These are phyloP conservation scores for Bipolaris oryzae DNA, from an alignment of 2,329 filamentous ascomycete species.

Conservation along the genomic window DNA sequence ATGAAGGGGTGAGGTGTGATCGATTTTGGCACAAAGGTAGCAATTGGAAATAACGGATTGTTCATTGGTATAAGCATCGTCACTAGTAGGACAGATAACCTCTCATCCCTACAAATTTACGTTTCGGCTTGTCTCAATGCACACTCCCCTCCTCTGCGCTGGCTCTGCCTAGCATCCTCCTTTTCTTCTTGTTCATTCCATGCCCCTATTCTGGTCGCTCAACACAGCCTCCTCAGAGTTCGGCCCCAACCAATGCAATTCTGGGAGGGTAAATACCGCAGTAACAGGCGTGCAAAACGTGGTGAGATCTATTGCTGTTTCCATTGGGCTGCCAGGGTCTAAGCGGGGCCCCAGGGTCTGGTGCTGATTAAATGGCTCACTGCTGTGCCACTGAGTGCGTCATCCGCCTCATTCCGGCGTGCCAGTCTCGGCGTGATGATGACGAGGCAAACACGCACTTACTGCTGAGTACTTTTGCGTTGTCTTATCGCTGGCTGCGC, in stretches of 20 bases:
- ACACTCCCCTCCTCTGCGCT: neutral
- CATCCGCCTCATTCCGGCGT: neutral
- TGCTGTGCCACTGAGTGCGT: neutral
- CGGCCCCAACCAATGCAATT: neutral
- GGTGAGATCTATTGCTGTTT: neutral
- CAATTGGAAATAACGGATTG: too few relatives aligned
- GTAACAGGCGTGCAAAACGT: neutral
- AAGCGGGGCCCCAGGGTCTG: neutral
- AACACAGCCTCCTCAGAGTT: neutral
- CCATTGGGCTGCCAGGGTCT: neutral
- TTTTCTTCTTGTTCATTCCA: neutral
- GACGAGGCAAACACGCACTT: neutral
- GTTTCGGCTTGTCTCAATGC: neutral
- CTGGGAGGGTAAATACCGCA: neutral
- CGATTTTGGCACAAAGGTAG: too few relatives aligned
- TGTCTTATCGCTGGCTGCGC: neutral
- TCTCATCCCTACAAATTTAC: neutral
- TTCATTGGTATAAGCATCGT: neutral
- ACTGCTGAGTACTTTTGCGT: neutral
- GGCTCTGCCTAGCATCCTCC: neutral
- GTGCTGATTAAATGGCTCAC: neutral
- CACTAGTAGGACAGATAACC: neutral
- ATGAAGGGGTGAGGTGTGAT: too few relatives aligned
- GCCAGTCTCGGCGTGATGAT: neutral
- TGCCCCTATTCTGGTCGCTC: neutral